A percentile compares a stretch with the other conserved stretches of the same genome.
phyloP scores from a whole-genome alignment of 2,329 filamentous ascomycete species.

The Cercospora sojina region DNA sequence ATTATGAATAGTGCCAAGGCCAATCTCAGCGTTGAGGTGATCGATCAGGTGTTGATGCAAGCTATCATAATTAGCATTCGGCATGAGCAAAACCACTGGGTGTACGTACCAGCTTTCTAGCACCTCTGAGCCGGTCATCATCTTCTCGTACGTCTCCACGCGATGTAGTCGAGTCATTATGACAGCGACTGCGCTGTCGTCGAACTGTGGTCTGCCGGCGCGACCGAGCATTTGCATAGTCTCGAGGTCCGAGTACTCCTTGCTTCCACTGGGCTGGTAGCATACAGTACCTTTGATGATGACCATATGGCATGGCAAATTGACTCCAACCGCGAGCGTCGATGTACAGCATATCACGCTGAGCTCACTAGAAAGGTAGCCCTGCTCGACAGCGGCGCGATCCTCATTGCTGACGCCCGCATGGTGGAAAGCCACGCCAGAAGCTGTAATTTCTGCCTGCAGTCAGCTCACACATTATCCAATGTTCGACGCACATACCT shows the following conservation, averaged over 20 bases:
- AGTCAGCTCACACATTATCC: background rate
- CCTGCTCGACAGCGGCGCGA: conserved; percentile 63
- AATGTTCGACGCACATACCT: conserved; percentile 39
- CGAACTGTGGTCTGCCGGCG: conserved; percentile 80
- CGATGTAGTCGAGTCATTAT: conserved; percentile 73
- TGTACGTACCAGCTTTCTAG: conserved; percentile 65
- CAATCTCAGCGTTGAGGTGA: conserved; percentile 81
- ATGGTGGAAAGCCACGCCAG: conserved; percentile 79
- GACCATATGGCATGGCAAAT: conserved; percentile 63
- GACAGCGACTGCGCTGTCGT: conserved; percentile 70
- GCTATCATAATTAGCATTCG: background rate
- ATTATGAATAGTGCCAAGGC: conserved; percentile 68
- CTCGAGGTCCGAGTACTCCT: conserved; percentile 78
- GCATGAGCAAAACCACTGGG: background rate
- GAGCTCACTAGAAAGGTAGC: conserved; percentile 69
- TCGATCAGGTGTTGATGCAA: conserved; percentile 77
- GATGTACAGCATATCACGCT: conserved; percentile 84
- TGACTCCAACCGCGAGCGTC: conserved; percentile 79
- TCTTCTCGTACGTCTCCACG: conserved; percentile 65
- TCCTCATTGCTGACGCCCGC: conserved; percentile 68
- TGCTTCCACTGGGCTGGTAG: conserved; percentile 54
- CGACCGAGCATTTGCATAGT: conserved; percentile 90
- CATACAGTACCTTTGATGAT: conserved; percentile 76
- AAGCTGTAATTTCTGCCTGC: conserved; percentile 4
- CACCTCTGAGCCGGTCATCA: conserved; percentile 70